Evolutionary conservation across 768 basidiomycete species (phyloP).

Genomic region (Tylopilus sp.): DNA sequence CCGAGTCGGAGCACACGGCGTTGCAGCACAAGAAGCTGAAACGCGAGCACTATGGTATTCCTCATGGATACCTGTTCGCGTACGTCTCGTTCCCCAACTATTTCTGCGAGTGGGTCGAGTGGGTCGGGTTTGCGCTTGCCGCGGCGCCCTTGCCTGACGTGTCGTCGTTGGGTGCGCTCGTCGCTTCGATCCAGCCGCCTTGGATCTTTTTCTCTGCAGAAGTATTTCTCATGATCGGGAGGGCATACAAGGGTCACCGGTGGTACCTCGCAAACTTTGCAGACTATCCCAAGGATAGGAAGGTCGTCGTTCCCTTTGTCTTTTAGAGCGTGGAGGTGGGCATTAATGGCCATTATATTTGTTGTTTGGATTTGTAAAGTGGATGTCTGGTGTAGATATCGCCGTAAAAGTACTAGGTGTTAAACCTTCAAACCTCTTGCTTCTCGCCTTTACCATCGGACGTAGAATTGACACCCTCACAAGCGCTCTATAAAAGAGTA

Average conservation of each 20-base stretch:
- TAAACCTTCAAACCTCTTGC: too few relatives aligned
- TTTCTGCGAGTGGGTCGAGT: slow-evolving; percentile 93
- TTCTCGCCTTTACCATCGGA: too few relatives aligned
- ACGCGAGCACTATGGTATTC: slow-evolving; percentile 69
- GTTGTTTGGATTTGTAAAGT: too few relatives aligned
- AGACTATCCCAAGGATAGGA: slow-evolving; percentile 78
- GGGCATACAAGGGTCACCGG: slow-evolving; percentile 74
- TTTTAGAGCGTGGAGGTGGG: slow-evolving; percentile 36
- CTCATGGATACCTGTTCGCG: slow-evolving; percentile 71
- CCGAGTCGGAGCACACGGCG: slow-evolving; percentile 17
- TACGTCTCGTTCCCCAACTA: slow-evolving; percentile 93
- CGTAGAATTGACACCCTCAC: too few relatives aligned
- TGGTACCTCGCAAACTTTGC: slow-evolving; percentile 85
- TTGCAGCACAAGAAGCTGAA: slow-evolving; percentile 23
- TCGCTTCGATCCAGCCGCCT: slow-evolving; percentile 57
- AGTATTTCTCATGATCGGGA: slow-evolving; percentile 72
- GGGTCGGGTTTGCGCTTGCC: slow-evolving; percentile 83
- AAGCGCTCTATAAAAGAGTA: too few relatives aligned
- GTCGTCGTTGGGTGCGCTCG: slow-evolving; percentile 37
- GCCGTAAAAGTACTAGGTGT: not conserved
- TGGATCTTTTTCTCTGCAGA: slow-evolving; percentile 79
- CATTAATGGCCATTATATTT: not conserved
- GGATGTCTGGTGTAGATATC: not conserved
- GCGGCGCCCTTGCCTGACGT: slow-evolving; percentile 48
- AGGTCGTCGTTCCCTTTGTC: slow-evolving; percentile 76